These are phyloP conservation scores for Aspergillus hortae DNA, from an alignment of 2,329 filamentous ascomycete species.

Conservation along the genomic window DNA sequence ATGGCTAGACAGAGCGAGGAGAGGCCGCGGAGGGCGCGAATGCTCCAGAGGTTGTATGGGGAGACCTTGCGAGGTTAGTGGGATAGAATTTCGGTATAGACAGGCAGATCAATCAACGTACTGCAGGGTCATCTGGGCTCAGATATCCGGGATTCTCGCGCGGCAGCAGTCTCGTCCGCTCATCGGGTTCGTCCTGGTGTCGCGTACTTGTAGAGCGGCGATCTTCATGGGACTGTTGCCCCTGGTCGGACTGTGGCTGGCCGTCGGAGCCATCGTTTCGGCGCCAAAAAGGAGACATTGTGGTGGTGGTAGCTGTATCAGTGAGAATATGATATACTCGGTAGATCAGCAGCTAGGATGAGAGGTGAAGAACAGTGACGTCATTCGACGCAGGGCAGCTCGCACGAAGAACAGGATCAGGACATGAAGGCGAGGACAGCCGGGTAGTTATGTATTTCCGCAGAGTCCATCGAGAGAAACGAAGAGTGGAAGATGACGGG, in stretches of 20 bases:
- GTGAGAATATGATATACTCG: background rate
- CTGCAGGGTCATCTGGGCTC: slow-evolving; percentile 76
- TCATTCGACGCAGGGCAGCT: background rate
- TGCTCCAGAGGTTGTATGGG: slow-evolving; percentile 91
- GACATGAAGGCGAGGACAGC: too few species aligned
- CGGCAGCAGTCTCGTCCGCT: slow-evolving; percentile 66
- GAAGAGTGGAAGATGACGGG: background rate
- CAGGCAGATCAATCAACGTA: slow-evolving; percentile 44
- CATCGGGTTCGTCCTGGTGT: slow-evolving; percentile 47
- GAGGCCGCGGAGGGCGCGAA: slow-evolving; percentile 74
- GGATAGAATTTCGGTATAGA: background rate
- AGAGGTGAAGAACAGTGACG: background rate
- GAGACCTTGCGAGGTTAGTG: slow-evolving; percentile 52
- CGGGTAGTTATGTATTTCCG: background rate
- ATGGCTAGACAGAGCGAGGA: slow-evolving; percentile 72
- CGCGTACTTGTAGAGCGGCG: background rate
- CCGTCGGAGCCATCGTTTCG: background rate
- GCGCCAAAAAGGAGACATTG: background rate
- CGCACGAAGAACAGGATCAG: too few species aligned
- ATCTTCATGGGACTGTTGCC: background rate
- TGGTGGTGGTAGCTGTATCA: background rate
- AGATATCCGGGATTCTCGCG: slow-evolving; percentile 62
- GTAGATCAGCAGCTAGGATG: background rate
- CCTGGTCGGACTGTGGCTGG: background rate
- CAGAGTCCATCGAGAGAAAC: background rate